Conservation (phyloP, 2,329 filamentous ascomycete species). For the Sporothrix schenckii region DNA sequence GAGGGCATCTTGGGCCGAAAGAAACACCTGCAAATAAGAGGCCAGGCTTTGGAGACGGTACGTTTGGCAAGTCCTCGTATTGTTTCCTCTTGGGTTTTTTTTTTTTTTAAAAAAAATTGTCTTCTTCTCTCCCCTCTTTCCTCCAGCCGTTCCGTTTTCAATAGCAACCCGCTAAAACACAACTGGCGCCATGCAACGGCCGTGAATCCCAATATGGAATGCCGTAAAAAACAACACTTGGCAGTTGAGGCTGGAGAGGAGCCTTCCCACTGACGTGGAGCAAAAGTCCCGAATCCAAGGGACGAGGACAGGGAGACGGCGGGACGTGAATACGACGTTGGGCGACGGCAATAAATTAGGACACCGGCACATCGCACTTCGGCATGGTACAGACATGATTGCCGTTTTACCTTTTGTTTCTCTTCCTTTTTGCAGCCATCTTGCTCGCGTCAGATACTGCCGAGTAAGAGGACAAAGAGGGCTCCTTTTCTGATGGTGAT, state of each 20-base stretch:
- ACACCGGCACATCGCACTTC: too few relatives aligned
- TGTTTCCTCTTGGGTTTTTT: not conserved
- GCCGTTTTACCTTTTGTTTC: too few relatives aligned
- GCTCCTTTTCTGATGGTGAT: too few relatives aligned
- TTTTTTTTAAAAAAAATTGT: too few relatives aligned
- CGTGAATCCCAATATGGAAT: constrained; percentile 24
- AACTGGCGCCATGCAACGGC: constrained; percentile 19
- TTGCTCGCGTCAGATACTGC: too few relatives aligned
- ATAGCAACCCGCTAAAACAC: not conserved
- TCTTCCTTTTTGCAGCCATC: too few relatives aligned
- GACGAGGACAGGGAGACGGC: not conserved
- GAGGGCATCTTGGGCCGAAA: constrained; percentile 21
- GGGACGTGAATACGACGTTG: too few relatives aligned
- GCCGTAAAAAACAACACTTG: constrained; percentile 18
- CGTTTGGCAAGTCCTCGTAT: not conserved
- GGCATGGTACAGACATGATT: too few relatives aligned
- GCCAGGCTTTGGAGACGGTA: not conserved
- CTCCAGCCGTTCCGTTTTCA: not conserved
- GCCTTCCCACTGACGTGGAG: not conserved
- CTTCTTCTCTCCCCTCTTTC: not conserved
- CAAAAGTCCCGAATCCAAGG: constrained; percentile 18
- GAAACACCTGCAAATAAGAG: constrained; percentile 23
- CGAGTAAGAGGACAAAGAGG: too few relatives aligned
- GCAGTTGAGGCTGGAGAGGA: not conserved
- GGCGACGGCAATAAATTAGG: too few relatives aligned